These are phyloP conservation scores for Stephania japonica DNA, from an alignment of 164 flowering plant species.

Conservation along the genomic window DNA sequence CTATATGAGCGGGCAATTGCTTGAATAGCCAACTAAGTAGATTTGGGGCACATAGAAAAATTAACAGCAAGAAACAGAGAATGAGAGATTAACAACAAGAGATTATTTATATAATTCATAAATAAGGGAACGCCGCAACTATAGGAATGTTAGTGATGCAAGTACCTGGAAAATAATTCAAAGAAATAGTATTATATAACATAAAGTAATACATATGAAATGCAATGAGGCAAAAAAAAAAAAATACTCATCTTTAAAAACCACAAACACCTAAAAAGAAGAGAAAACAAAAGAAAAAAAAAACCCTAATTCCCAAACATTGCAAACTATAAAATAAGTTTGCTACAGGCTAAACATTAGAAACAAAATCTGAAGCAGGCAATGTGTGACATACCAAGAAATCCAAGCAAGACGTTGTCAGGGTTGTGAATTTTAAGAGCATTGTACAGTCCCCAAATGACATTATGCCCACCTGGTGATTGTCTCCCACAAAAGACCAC, in stretches of 20 bases:
- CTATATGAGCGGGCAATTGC: not conserved
- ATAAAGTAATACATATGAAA: not conserved
- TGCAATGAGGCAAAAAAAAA: not conserved
- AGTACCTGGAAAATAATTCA: not conserved
- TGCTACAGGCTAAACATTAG: not conserved
- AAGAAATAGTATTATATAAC: not conserved
- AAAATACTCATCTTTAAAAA: no score
- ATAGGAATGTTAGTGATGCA: not conserved
- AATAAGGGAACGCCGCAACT: not conserved
- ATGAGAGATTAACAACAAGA: not conserved
- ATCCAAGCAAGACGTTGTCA: constrained; percentile 70
- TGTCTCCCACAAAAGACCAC: constrained; percentile 93
- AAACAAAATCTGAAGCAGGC: not conserved
- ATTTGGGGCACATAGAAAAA: not conserved
- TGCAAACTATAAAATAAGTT: not conserved
- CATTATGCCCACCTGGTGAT: constrained; percentile 99
- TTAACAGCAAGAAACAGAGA: not conserved
- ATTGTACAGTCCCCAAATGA: constrained; percentile 80
- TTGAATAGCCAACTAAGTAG: not conserved
- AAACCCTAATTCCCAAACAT: not conserved
- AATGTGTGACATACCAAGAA: constrained; percentile 54
- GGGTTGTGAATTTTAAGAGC: constrained; percentile 83
- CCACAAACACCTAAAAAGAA: no score
- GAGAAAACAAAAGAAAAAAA: not conserved
- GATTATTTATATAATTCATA: not conserved